Evolutionary conservation across 164 flowering plant genomes (phyloP).

Genomic region (Platanus orientalis): DNA sequence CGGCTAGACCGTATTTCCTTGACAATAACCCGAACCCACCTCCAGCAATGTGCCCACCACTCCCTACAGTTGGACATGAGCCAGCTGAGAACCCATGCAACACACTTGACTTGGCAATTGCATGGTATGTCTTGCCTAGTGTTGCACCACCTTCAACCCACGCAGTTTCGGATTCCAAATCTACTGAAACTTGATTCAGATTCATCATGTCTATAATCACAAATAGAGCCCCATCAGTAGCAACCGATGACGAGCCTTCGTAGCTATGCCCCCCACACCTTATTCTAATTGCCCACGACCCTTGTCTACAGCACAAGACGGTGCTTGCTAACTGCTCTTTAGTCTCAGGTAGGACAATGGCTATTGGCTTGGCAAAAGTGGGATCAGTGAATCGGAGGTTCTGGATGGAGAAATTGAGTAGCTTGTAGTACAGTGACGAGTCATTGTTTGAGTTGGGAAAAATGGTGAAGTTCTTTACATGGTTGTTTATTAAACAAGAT

Average conservation of each 20-base stretch:
- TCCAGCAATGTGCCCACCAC: constrained; percentile 30
- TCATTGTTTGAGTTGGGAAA: neutral
- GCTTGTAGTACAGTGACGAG: constrained; percentile 4
- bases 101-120: constrained; percentile 17
- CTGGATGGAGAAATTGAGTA: constrained; percentile 24
- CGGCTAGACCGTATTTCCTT: constrained; percentile 29
- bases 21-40: constrained; percentile 32
- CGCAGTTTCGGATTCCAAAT: constrained; percentile 17
- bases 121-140: constrained; percentile 27
- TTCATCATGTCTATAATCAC: constrained; percentile 30
- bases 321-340: constrained; percentile 16
- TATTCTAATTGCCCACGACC: constrained; percentile 12
- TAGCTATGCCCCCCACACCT: constrained; percentile 32
- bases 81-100: constrained; percentile 28
- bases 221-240: constrained; percentile 10
- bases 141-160: constrained; percentile 36
- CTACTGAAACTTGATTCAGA: constrained; percentile 17
- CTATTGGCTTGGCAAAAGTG: constrained; percentile 12
- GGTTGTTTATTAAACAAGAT: constrained; percentile 15
- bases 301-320: constrained; percentile 22
- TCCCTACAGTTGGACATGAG: constrained; percentile 29
- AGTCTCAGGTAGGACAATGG: constrained; percentile 20
- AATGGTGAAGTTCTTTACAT: constrained; percentile 18
- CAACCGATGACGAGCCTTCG: constrained; percentile 20
- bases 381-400: constrained; percentile 20